Base-by-base conservation (phyloP, 805 yeast species). In the Kodamaea neixiangensis region DNA sequence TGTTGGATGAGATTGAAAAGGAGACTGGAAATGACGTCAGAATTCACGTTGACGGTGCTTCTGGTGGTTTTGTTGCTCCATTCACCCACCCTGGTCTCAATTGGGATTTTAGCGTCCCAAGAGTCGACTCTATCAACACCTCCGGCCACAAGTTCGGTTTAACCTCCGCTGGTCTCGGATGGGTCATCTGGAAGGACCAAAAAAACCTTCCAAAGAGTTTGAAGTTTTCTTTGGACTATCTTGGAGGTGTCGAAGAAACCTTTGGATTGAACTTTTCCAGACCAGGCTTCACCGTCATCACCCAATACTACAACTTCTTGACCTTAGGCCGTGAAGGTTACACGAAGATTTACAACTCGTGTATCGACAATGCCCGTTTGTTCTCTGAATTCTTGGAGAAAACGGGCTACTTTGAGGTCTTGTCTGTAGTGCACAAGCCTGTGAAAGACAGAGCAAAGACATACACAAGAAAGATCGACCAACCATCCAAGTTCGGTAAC, bases 111-210 rank as follows among this genome's bases (percentile, higher is more conserved):
- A 72, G 83, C 54, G 65, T 87, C 44, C 81, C 81, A 20, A 78
- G 97, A 54, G 97, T 91, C 44, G 82, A 79, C 55, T 84, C 92
- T 25, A 90, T 91, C 71, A 92, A 90, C 73, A 81, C 96, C 9
- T 87, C 96, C 1, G 97, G 97, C 52, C 97, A 91, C 73, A 91
- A 91, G 71, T 91, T 88, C 69, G 97, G 97, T 33, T 75, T 91
- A 46, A 87, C 92, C 25, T 82, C 96, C 20, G 96, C 93, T 9
- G 97, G 97, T 40, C 77, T 89, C 47, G 97, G 97, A 48, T 91
- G 97, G 97, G 83, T 91, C 54, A 70, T 91, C 49, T 92, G 96
- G 90, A 82, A 85, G 65, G 83, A 83, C 64, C 73, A 76, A 40
- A 58, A 71, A 38, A 78, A 77, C 62, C 75, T 91, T 55, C 94